These are phyloP conservation scores for Coemansia sp. DNA, from an alignment of 192 early-diverging fungal species.

Conservation along the genomic window DNA sequence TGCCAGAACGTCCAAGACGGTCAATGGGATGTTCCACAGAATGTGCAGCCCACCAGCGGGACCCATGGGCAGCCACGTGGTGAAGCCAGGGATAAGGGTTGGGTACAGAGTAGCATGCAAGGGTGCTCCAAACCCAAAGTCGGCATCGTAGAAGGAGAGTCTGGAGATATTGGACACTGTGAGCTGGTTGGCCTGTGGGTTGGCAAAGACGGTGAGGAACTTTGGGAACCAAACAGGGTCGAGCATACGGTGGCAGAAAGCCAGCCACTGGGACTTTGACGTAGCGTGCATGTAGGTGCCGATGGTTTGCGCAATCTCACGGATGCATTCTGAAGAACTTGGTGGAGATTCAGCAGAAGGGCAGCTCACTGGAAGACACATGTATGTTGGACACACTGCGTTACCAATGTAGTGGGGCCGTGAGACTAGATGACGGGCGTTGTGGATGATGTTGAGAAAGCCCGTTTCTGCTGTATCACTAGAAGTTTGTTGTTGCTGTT, in stretches of 20 bases:
- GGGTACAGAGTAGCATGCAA: slow-evolving; percentile 34
- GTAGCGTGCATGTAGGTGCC: slow-evolving; percentile 26
- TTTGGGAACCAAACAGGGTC: slow-evolving; percentile 25
- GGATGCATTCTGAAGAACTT: not conserved
- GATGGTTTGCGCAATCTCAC: slow-evolving; percentile 15
- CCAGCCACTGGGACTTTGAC: slow-evolving; percentile 27
- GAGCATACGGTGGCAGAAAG: slow-evolving; percentile 13
- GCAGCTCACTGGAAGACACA: not conserved
- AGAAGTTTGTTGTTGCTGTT: slow-evolving; percentile 26
- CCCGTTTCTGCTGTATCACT: not conserved
- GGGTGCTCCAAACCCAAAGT: slow-evolving; percentile 47
- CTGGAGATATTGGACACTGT: slow-evolving; percentile 40
- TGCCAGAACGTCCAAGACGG: slow-evolving; percentile 6
- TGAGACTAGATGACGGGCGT: slow-evolving; percentile 16
- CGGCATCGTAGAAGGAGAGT: slow-evolving; percentile 23
- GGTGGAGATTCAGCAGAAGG: too few relatives aligned
- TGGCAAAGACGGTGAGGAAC: slow-evolving; percentile 42
- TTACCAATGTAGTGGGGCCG: slow-evolving; percentile 42
- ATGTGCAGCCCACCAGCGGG: slow-evolving; percentile 34
- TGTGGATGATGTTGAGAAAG: slow-evolving; percentile 40
- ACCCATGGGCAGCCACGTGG: slow-evolving; percentile 31
- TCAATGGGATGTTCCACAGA: slow-evolving; percentile 34
- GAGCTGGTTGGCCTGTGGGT: slow-evolving; percentile 25
- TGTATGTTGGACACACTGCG: slow-evolving; percentile 41
- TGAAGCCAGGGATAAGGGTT: slow-evolving; percentile 39